Base-by-base conservation (phyloP, 2,329 filamentous ascomycete species). In the Hypomyces perniciosus region DNA sequence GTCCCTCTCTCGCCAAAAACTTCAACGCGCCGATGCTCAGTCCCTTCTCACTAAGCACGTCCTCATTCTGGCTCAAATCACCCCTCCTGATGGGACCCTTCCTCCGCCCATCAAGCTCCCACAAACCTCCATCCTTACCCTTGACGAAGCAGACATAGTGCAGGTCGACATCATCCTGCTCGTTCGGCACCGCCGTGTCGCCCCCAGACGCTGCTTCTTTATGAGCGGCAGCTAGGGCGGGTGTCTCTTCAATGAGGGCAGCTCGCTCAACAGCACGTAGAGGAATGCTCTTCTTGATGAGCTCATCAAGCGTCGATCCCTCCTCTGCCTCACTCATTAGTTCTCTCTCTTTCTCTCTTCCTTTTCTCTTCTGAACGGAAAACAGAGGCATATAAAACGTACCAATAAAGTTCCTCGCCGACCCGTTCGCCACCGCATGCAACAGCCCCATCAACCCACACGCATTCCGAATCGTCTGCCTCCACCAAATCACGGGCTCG, bases 91-190 rank as follows among this genome's bases (percentile, higher is more conserved):
- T 70, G 6, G 80, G 80, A 0, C 80, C 80, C 66, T 80, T 82
- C 50, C 77, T 64, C 46, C 79, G 69, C 3, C 80, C 80, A 59
- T 83, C 80, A 8, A 83, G 72, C 71, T 83, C 80, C 78, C 79
- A 83, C 35, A 83, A 61, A 9, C 66, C 79, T 50, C 85, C 85
- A 65, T 87, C 83, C 46, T 70, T 71, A 31, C 75, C 75, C 73
- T 91, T 93, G 47, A 93, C 87, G 69, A 97, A 99, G 64, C 89
- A 93, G 43, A 97, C 92, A 66, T 95, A 97, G 73, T 99, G 93
- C 60, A 96, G 75, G 64, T 96, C 92, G n/a, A 96, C 78, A 59
- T 86, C 80, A 61, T 88, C 87, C n/a, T 83, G 79, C 7, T 90
- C 89, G 48, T 79, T 72, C 0, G 93, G 92, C 1, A 91, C 88